These are phyloP conservation scores for Neonectria sp. DNA, from an alignment of 2,329 filamentous ascomycete species.

Conservation along the genomic window DNA sequence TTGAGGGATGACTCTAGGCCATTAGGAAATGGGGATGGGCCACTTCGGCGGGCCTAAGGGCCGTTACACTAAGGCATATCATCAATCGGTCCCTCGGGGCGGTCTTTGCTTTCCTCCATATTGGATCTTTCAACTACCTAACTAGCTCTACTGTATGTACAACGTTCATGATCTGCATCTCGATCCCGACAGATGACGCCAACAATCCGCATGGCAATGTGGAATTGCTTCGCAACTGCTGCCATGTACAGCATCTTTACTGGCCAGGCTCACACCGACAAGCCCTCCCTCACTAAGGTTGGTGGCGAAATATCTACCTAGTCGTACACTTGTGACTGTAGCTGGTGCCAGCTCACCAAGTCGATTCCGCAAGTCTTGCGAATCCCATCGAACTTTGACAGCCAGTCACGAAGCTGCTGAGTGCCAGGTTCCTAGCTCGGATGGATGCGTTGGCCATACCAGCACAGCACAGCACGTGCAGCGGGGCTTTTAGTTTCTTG, in stretches of 20 bases:
- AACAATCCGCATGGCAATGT: slow-evolving; percentile 16
- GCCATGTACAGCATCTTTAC: neutral
- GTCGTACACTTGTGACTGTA: neutral
- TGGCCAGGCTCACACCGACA: slow-evolving; percentile 13
- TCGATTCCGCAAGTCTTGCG: slow-evolving; percentile 35
- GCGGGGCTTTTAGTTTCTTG: slow-evolving; percentile 17
- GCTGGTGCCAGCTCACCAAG: slow-evolving; percentile 44
- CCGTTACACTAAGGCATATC: neutral
- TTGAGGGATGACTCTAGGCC: neutral
- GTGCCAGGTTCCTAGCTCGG: slow-evolving; percentile 36
- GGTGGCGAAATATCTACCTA: slow-evolving; percentile 3
- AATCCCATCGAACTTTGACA: slow-evolving; percentile 10
- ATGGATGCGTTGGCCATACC: slow-evolving; percentile 49
- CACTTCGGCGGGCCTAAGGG: neutral
- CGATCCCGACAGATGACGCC: slow-evolving; percentile 21
- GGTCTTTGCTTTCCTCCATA: slow-evolving; percentile 11
- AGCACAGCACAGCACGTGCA: slow-evolving; percentile 38
- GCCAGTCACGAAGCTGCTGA: slow-evolving; percentile 34
- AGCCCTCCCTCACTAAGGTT: slow-evolving; percentile 15
- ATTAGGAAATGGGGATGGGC: neutral
- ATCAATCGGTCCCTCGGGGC: slow-evolving; percentile 4
- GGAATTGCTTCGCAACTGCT: slow-evolving; percentile 12
- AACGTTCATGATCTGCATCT: slow-evolving; percentile 22
- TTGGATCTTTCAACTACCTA: slow-evolving; percentile 8
- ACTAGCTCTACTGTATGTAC: slow-evolving; percentile 1